Percentiles rank a stretch among this genome's conserved stretches.
phyloP scores from a whole-genome alignment of 2,329 filamentous ascomycete species.

The Teratosphaeria nubilosa region DNA sequence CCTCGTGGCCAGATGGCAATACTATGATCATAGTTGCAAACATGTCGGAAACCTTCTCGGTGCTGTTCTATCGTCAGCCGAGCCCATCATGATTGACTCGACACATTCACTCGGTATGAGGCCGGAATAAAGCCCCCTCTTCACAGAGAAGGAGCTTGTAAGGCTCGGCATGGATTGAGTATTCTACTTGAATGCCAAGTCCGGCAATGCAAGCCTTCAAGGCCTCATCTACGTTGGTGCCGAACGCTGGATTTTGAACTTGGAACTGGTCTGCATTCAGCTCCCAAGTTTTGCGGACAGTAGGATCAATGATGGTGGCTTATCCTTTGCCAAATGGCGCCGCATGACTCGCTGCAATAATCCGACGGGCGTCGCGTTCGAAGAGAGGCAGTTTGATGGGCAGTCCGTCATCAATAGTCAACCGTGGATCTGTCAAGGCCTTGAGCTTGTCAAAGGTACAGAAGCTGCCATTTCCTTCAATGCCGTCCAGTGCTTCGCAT shows the following conservation, averaged over 20 bases:
- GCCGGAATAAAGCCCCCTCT: background rate
- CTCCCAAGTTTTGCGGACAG: background rate
- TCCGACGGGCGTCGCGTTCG: background rate
- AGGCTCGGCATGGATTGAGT: background rate
- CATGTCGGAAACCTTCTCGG: background rate
- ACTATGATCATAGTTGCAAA: background rate
- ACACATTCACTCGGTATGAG: background rate
- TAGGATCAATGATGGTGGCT: background rate
- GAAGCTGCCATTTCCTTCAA: background rate
- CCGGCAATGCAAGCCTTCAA: background rate
- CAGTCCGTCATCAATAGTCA: background rate
- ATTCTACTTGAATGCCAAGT: background rate
- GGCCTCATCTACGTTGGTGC: background rate
- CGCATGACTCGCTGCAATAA: background rate
- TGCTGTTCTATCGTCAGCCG: background rate
- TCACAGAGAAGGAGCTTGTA: background rate
- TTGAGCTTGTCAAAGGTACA: background rate
- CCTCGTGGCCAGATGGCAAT: background rate
- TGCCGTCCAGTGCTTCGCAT: constrained; percentile 2
- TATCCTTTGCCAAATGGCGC: background rate
- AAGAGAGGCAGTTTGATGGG: background rate
- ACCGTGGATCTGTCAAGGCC: background rate
- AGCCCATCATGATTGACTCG: background rate
- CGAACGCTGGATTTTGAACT: background rate
- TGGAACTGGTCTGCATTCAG: background rate